Base-by-base conservation (phyloP, 2,329 filamentous ascomycete genomes). In the Diplodia intermedia region DNA sequence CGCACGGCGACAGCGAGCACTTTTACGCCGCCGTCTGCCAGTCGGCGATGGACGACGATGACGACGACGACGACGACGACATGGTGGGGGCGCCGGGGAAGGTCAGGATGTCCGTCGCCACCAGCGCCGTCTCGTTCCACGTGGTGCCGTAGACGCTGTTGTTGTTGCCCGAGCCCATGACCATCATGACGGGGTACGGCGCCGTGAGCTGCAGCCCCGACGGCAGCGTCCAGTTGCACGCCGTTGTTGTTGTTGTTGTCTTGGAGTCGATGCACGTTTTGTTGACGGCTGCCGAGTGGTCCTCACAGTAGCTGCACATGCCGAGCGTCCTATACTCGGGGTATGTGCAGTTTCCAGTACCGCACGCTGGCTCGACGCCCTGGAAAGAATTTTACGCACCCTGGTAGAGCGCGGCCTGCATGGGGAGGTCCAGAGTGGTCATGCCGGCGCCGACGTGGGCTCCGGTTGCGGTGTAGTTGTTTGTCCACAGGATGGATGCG, bases 1-100 rank as follows among this genome's bases (percentile, higher is more conserved):
- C 56, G 38, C 56, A 61, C 4, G 56, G 56, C 14, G 40, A 47
- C 23, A 61, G 56, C 14, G 40, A 61, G 38, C 56, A 61, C 18
- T n/a, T 15, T 8, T 47, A 47, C 18, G 43, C 43, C 43, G 43
- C 43, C n/a, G 43, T 47, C 43, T 9, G 1, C 7, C 3, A 47
- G n/a, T 20, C n/a, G 18, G 18, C 8, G 43, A 47, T n/a, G 43
- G 18, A 20, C 18, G 23, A 9, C 38, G 36, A 12, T 38, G 15
- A 47, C 3, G 14, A 15, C 26, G 26, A 26, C 26, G 18, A 20
- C 2, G 23, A 9, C 38, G 36, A 14, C 56, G 18, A 49, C 4
- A 7, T 8, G 2, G 18, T 61, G 18, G 33, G 55, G 12, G 31
- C 4, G 12, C 36, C 29, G 29, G 18, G 26, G 38, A 20, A 20